Percentiles rank a stretch among this genome's conserved stretches.
Evolutionary conservation across 2,329 filamentous ascomycete species (phyloP).

Genomic region (Aspergillus sp.): DNA sequence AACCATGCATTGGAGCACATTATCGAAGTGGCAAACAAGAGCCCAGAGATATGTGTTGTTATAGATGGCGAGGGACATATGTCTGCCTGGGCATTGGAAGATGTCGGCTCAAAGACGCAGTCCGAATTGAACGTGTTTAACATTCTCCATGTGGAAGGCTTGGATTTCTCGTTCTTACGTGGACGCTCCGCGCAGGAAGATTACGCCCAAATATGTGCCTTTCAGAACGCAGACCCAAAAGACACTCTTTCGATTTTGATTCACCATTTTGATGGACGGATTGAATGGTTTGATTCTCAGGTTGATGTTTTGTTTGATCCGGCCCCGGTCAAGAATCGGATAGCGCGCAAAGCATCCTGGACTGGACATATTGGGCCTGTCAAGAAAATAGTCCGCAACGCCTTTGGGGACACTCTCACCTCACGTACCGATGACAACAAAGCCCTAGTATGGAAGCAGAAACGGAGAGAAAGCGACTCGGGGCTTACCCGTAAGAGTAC

Average conservation of each 20-base stretch:
- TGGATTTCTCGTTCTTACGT: slow-evolving; percentile 45
- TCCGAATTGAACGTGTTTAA: slow-evolving; percentile 75
- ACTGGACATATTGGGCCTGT: slow-evolving; percentile 80
- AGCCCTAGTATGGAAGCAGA: slow-evolving; percentile 79
- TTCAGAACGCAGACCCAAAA: slow-evolving; percentile 62
- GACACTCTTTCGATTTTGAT: slow-evolving; percentile 71
- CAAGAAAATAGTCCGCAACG: slow-evolving; percentile 83
- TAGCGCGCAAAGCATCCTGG: slow-evolving; percentile 68
- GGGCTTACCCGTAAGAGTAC: slow-evolving; percentile 66
- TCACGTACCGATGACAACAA: slow-evolving; percentile 78
- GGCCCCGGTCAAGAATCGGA: slow-evolving; percentile 56
- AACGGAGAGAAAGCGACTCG: slow-evolving; percentile 49
- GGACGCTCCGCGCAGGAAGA: slow-evolving; percentile 39
- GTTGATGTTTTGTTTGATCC: slow-evolving; percentile 81
- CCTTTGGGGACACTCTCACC: slow-evolving; percentile 74
- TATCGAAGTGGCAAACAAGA: slow-evolving; percentile 79
- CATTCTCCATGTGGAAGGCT: slow-evolving; percentile 71
- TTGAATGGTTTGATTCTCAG: slow-evolving; percentile 77
- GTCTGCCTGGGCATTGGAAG: slow-evolving; percentile 91
- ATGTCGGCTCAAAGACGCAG: slow-evolving; percentile 69
- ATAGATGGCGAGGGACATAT: slow-evolving; percentile 81
- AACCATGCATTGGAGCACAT: slow-evolving; percentile 78
- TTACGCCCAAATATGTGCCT: slow-evolving; percentile 71
- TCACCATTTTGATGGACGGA: slow-evolving; percentile 81
- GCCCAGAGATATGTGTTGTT: slow-evolving; percentile 82